Conservation (phyloP, 225 moss, liverwort and hornwort species). For the Marchantia polymorpha region DNA sequence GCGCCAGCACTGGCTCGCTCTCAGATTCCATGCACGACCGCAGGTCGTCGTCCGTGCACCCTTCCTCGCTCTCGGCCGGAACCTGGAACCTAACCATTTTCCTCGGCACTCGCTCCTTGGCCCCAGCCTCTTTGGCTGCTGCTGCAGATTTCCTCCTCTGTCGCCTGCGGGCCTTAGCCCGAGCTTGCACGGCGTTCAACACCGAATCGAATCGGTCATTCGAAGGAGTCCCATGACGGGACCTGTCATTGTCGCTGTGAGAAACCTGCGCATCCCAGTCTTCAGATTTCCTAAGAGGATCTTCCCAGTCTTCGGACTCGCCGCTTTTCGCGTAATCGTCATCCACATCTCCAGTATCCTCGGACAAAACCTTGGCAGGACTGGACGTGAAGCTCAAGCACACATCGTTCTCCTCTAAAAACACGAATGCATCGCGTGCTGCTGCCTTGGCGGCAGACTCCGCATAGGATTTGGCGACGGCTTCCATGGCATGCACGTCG, state of each 20-base stretch:
- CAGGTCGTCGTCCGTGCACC: constrained; percentile 37
- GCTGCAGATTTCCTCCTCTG: constrained; percentile 28
- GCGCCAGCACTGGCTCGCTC: constrained; percentile 14
- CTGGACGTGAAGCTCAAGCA: constrained; percentile 22
- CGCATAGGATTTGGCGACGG: constrained; percentile 60
- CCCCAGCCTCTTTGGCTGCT: background rate
- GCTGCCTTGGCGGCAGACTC: constrained; percentile 73
- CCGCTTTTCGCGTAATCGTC: constrained; percentile 40
- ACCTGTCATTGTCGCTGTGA: background rate
- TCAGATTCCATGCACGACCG: constrained; percentile 42
- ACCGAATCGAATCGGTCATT: constrained; percentile 36
- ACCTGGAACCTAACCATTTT: constrained; percentile 37
- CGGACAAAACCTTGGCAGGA: constrained; percentile 6
- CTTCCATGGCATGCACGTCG: constrained; percentile 69
- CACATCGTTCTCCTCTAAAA: constrained; percentile 63
- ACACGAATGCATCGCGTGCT: constrained; percentile 66
- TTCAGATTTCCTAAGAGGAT: constrained; percentile 25
- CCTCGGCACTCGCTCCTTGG: constrained; percentile 4
- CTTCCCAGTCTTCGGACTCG: constrained; percentile 43
- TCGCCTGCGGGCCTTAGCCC: constrained; percentile 41
- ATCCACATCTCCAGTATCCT: constrained; percentile 30
- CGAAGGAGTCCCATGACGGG: constrained; percentile 15
- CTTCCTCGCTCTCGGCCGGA: constrained; percentile 21
- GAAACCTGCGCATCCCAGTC: background rate
- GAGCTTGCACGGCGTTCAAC: constrained; percentile 39